These are phyloP conservation scores for Pythium apleroticum DNA, from an alignment of 352 stramenopile species.

Conservation along the genomic window DNA sequence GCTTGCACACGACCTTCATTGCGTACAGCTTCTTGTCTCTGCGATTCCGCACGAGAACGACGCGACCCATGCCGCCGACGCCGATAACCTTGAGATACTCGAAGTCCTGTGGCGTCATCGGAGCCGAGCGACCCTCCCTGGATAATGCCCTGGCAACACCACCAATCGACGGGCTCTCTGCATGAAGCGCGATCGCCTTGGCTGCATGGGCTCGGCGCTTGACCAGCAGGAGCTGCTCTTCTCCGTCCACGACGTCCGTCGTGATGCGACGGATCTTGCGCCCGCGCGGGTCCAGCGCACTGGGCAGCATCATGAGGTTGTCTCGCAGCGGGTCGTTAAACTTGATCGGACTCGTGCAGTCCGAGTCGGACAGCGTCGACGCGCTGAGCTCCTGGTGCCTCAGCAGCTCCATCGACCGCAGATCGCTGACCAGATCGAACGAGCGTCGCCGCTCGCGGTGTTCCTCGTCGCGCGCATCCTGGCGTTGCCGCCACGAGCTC, in stretches of 20 bases:
- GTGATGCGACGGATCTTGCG: constrained; percentile 54
- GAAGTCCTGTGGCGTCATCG: constrained; percentile 66
- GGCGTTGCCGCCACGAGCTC: constrained; percentile 11
- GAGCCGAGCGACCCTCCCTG: background rate
- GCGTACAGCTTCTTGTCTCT: constrained; percentile 60
- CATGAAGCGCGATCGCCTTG: constrained; percentile 87
- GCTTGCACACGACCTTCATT: constrained; percentile 80
- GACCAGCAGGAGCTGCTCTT: constrained; percentile 60
- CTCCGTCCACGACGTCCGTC: constrained; percentile 43
- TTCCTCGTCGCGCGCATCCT: constrained; percentile 3
- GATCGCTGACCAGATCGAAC: constrained; percentile 16
- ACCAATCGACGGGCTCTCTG: constrained; percentile 14
- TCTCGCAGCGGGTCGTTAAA: constrained; percentile 31
- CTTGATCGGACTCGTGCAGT: constrained; percentile 14
- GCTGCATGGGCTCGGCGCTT: constrained; percentile 45
- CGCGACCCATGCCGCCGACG: constrained; percentile 83
- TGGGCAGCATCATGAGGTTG: constrained; percentile 58
- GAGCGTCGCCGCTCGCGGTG: background rate
- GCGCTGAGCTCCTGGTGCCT: constrained; percentile 25
- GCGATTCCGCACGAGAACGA: constrained; percentile 71
- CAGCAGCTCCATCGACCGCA: constrained; percentile 15
- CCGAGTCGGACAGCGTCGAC: constrained; percentile 10
- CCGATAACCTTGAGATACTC: constrained; percentile 88
- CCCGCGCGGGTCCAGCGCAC: constrained; percentile 46
- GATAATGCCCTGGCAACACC: background rate